These are phyloP conservation scores for Astragalus glycyphyllos DNA, from an alignment of 306 rosid genomes.

Conservation along the genomic window DNA sequence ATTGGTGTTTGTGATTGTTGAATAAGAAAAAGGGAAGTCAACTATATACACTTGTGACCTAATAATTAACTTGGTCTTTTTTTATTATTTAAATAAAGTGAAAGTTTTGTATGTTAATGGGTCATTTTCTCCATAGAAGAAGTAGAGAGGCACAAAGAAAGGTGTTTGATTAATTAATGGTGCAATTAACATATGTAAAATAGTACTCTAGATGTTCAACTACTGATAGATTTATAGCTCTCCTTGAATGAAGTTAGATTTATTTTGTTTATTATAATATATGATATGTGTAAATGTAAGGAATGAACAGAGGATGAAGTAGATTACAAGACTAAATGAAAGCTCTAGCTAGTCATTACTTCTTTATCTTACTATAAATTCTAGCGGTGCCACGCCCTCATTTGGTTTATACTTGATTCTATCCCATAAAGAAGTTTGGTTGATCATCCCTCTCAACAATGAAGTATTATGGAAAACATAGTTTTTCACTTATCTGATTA, in stretches of 20 bases:
- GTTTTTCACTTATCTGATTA: too few species aligned
- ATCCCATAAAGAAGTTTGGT: too few species aligned
- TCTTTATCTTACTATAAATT: too few species aligned
- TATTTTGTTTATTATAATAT: neutral
- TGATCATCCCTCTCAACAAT: too few species aligned
- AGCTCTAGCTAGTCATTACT: too few species aligned
- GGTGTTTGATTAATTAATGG: conserved; percentile 18
- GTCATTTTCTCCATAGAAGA: neutral
- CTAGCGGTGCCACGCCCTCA: too few species aligned
- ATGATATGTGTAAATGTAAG: neutral
- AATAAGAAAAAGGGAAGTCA: conserved; percentile 38
- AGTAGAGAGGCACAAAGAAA: neutral
- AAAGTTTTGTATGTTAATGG: neutral
- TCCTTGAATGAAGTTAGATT: conserved; percentile 32
- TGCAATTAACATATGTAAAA: conserved; percentile 1
- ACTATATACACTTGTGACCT: conserved; percentile 11
- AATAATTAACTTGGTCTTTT: neutral
- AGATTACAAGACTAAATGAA: neutral
- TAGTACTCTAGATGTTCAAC: conserved; percentile 17
- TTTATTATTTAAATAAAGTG: too few species aligned
- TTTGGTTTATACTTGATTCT: too few species aligned
- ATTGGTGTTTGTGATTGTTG: conserved; percentile 21
- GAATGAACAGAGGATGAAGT: conserved; percentile 44
- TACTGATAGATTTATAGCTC: conserved; percentile 28
- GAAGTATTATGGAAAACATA: too few species aligned